Evolutionary conservation across 1,139 yeast genomes (phyloP).

Genomic region (Magnusiomyces suaveolens): DNA sequence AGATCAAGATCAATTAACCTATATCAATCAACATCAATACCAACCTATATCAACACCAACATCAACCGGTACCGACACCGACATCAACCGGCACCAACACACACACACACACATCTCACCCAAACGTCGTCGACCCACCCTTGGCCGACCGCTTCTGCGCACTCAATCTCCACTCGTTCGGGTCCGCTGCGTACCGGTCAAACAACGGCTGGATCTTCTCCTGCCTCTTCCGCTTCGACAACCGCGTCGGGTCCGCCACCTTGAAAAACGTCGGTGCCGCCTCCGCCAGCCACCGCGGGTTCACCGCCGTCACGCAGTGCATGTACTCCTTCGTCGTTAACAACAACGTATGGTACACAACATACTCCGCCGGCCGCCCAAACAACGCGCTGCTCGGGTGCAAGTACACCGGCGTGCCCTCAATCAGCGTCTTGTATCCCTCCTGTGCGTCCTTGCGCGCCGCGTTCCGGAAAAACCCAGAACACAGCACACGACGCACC

Average conservation of each 20-base stretch:
- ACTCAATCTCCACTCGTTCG: conserved; percentile 47
- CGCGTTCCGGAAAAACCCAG: conserved; percentile 80
- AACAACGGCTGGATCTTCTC: conserved; percentile 56
- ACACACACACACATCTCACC: neutral
- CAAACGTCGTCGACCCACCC: conserved; percentile 16
- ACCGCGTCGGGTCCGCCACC: conserved; percentile 39
- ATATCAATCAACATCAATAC: too few species aligned
- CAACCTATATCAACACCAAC: neutral
- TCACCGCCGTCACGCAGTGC: conserved; percentile 77
- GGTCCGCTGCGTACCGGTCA: conserved; percentile 45
- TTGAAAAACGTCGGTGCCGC: conserved; percentile 83
- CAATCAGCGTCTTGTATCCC: conserved; percentile 69
- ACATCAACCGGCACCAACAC: neutral
- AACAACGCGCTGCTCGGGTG: conserved; percentile 85
- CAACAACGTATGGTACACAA: conserved; percentile 72
- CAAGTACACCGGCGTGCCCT: conserved; percentile 66
- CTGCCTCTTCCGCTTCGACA: conserved; percentile 36
- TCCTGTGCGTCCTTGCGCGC: conserved; percentile 72
- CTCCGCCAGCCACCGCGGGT: conserved; percentile 76
- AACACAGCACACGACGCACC: conserved; percentile 64
- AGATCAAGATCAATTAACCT: too few species aligned
- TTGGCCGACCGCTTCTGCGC: conserved; percentile 12
- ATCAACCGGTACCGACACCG: neutral
- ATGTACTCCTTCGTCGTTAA: conserved; percentile 82
- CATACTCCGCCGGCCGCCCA: conserved; percentile 66